Percentiles rank a stretch among this genome's conserved stretches.
Evolutionary conservation across 2,329 filamentous ascomycete genomes (phyloP).

Genomic region (Lizonia empirigonia): DNA sequence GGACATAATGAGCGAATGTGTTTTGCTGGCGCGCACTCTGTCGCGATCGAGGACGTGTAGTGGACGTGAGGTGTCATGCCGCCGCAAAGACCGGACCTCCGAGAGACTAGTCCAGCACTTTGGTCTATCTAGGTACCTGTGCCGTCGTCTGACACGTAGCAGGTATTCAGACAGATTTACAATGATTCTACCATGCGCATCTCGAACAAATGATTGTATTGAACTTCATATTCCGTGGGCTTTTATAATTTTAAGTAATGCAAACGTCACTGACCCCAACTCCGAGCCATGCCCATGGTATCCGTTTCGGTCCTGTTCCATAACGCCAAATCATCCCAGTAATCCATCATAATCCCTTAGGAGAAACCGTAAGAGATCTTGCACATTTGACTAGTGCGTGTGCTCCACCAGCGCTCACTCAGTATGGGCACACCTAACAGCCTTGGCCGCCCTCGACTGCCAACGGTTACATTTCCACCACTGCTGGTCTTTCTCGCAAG

Average conservation of each 20-base stretch:
- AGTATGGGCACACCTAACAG: too few species aligned
- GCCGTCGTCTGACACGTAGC: background rate
- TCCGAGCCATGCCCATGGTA: slow-evolving; percentile 30
- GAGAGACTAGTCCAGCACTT: slow-evolving; percentile 24
- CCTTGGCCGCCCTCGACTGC: too few species aligned
- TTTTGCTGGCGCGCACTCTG: background rate
- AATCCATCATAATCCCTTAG: background rate
- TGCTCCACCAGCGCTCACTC: background rate
- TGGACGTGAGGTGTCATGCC: slow-evolving; percentile 6
- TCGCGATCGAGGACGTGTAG: background rate
- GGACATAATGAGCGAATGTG: slow-evolving; percentile 27
- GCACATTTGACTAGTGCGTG: background rate
- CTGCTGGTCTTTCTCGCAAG: too few species aligned
- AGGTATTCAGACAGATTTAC: background rate
- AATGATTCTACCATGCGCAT: background rate
- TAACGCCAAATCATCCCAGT: slow-evolving; percentile 22
- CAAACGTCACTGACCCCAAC: slow-evolving; percentile 18
- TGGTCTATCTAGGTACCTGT: background rate
- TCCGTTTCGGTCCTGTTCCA: slow-evolving; percentile 17
- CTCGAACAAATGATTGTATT: background rate
- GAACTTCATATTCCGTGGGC: background rate
- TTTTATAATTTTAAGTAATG: too few species aligned
- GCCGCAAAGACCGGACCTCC: slow-evolving; percentile 27
- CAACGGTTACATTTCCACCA: too few species aligned
- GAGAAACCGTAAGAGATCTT: background rate